Evolutionary conservation across 441 rosid genomes (phyloP), one percentile per base, ranked within the genome.

Genomic region (Gossypium aridum): DNA sequence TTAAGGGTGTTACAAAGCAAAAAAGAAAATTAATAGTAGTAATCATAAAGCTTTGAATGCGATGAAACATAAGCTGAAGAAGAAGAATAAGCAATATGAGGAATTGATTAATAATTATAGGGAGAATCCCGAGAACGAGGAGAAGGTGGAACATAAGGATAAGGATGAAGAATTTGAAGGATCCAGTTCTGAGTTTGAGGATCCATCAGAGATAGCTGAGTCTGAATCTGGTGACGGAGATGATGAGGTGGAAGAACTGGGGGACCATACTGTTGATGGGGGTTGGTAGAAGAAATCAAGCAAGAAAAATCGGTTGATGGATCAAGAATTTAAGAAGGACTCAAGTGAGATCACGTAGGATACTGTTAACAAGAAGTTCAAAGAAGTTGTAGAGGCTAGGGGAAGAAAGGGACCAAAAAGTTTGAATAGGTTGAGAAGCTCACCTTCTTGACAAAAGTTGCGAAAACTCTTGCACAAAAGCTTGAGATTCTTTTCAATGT

Each of bases 401-500:
- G 94, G 94, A 63, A 87, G 83, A 88, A 87, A 74, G 91, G 94
- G 57, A 88, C 92, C 53, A 91, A 91, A 54, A 81, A 84, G 80
- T 88, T 85, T 78, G 94, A 90, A 81, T 91, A 79, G 86, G 92
- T 90, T 64, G 92, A 90, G 80, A 90, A 90, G 77, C 89, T 90
- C 49, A 85, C 89, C 63, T 90, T 90, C 78, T 75, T 90, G 83
- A 85, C 89, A 10, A 87, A 79, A 84, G 94, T 90, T 75, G 91
- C 92, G 1, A 90, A 88, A 83, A 88, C 94, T 66, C 94, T 92
- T 45, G 91, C 92, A 4, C 91, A 88, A 82, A 90, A 90, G 81
- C 85, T 90, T 54, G 91, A 88, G 85, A 90, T 90, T 70, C 90
- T 90, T 60, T 90, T 90, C 54, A 87, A 89, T 77, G 87, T 90